Percentiles rank a stretch among this genome's conserved stretches.
These are phyloP conservation scores for Castanea crenata DNA, from an alignment of 306 rosid species.

Conservation along the genomic window DNA sequence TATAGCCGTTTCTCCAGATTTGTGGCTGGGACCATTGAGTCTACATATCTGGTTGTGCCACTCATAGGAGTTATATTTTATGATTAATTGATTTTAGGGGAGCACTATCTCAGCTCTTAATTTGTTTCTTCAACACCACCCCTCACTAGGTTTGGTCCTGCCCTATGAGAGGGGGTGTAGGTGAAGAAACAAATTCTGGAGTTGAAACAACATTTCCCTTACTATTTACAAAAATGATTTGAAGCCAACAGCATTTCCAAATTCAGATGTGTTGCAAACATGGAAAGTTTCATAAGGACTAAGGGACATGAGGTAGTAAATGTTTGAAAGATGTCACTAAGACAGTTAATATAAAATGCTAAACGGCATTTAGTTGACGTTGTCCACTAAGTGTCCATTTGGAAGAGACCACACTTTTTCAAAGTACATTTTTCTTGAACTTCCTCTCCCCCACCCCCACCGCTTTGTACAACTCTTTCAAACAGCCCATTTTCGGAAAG, in stretches of 20 bases:
- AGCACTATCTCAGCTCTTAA: too few species aligned
- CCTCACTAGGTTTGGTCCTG: too few species aligned
- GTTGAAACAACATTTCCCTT: too few species aligned
- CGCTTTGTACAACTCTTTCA: too few species aligned
- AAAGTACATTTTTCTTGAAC: too few species aligned
- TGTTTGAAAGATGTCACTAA: background rate
- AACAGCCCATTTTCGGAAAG: too few species aligned
- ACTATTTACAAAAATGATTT: background rate
- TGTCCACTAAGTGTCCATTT: background rate
- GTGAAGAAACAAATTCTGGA: too few species aligned
- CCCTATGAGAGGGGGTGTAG: too few species aligned
- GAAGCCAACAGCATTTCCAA: background rate
- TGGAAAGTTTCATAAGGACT: background rate
- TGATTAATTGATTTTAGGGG: background rate
- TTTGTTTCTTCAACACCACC: too few species aligned
- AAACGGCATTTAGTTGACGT: background rate
- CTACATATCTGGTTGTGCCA: background rate
- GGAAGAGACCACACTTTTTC: too few species aligned
- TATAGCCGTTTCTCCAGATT: background rate
- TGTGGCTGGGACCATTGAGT: background rate
- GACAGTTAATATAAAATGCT: background rate
- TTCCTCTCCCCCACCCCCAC: too few species aligned
- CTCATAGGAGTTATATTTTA: background rate
- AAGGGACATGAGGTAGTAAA: background rate
- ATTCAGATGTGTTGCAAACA: background rate